Evolutionary conservation across 495 filamentous ascomycete genomes (phyloP).

Genomic region (Trichoderma orchidacearum): DNA sequence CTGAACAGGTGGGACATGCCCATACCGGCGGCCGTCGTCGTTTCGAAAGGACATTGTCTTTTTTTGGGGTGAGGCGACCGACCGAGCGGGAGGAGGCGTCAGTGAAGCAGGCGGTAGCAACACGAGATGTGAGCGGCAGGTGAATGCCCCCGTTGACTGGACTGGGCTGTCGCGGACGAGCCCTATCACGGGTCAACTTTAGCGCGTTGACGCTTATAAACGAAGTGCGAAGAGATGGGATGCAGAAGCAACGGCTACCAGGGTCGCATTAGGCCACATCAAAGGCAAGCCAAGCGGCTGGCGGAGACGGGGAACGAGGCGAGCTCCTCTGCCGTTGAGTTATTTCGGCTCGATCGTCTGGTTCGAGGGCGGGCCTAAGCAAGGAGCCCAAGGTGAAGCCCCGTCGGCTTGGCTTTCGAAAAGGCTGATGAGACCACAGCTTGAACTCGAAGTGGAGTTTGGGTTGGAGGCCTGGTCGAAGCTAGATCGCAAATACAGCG

Average conservation of each 20-base stretch:
- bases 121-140: not conserved
- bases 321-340: not conserved
- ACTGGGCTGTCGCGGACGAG: not conserved
- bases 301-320: too few species aligned
- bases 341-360: not conserved
- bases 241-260: not conserved
- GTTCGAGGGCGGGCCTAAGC: not conserved
- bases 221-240: too few species aligned
- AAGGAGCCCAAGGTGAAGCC: too few species aligned
- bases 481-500: too few species aligned
- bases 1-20: constrained; percentile 42
- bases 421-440: too few species aligned
- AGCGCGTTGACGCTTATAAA: not conserved
- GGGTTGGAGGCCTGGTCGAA: too few species aligned
- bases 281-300: not conserved
- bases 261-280: not conserved
- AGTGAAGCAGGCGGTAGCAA: not conserved
- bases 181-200: not conserved
- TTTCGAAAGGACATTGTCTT: constrained; percentile 41
- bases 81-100: not conserved
- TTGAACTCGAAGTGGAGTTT: too few species aligned
- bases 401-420: too few species aligned
- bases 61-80: constrained; percentile 6
- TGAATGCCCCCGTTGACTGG: not conserved
- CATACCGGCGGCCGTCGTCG: constrained; percentile 42